Evolutionary conservation across 2,329 filamentous ascomycete species (phyloP), one percentile per base, ranked within the genome.

Genomic region (Aspergillus eucalypticola): DNA sequence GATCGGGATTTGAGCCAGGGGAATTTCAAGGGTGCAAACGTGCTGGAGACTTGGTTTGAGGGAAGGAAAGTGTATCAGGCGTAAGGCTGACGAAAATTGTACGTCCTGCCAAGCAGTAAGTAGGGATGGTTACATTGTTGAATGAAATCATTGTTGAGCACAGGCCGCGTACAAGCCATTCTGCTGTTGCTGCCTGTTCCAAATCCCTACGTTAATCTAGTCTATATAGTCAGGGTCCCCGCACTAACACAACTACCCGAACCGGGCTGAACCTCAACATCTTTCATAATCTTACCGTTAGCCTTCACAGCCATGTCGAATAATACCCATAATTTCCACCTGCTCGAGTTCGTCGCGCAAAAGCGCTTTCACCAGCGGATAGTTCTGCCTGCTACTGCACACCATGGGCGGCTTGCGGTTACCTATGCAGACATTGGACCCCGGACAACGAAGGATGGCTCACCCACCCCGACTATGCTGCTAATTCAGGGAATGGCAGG

Each of bases 21-120:
- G 1, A 60, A 69, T 8, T 73, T 74, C 50, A 63, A 60, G 3
- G 68, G 65, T 1, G 71, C 71, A 8, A 64, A 42, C 23, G 70
- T 74, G 10, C 41, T 73, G 54, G 62, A 64, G 58, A 73, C 71
- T 1, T 73, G 69, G 55, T 75, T 75, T 55, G 64, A 67, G 42
- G 66, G 66, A 3, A 38, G 59, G 54, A 61, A 56, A 17, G 64
- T 67, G 8, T 64, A 56, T 41, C 63, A 60, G 35, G 46, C 25
- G 11, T 17, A 49, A 23, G 15, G 23, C 15, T 15, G 21, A 4
- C 5, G 23, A 6, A 29, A 13, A 35, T 35, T 35, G 32, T 35
- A 35, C 11, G 32, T 35, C 32, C 32, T 35, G 32, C 27, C 27
- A 35, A 35, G 10, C 32, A 35, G 32, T 35, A 13, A 35, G 32